These are phyloP conservation scores for Scedosporium aurantiacum DNA, from an alignment of 2,329 filamentous ascomycete genomes.

Conservation along the genomic window DNA sequence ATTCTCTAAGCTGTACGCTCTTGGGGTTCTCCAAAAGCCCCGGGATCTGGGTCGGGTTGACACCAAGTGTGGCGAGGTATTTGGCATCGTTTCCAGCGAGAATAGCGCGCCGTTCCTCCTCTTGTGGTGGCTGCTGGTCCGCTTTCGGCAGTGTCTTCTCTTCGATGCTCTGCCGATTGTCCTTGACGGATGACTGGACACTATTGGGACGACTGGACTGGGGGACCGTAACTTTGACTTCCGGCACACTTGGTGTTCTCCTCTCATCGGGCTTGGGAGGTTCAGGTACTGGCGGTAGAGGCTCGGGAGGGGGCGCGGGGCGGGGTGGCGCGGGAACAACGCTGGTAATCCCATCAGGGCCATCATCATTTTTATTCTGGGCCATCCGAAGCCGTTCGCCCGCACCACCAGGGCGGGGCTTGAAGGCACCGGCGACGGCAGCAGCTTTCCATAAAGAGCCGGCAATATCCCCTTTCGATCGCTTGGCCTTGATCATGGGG, in stretches of 20 bases:
- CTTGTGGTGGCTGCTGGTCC: conserved; percentile 21
- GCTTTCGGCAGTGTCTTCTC: conserved; percentile 13
- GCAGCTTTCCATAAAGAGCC: conserved; percentile 73
- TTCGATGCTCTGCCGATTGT: conserved; percentile 20
- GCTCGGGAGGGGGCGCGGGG: conserved; percentile 14
- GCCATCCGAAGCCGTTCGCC: conserved; percentile 63
- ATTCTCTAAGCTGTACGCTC: conserved; percentile 69
- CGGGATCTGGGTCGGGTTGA: conserved; percentile 45
- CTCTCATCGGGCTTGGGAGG: conserved; percentile 18
- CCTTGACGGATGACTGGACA: conserved; percentile 25
- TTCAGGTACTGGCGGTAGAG: conserved; percentile 13
- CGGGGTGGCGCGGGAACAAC: conserved; percentile 71
- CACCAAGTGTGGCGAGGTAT: conserved; percentile 65
- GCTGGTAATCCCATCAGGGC: conserved; percentile 78
- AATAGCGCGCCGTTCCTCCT: conserved; percentile 47
- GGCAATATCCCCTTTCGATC: conserved; percentile 61
- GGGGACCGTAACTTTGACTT: conserved; percentile 47
- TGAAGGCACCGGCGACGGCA: conserved; percentile 55
- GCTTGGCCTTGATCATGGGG: conserved; percentile 80
- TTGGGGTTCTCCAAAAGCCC: conserved; percentile 58
- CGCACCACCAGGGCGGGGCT: conserved; percentile 77
- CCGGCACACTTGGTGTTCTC: conserved; percentile 33
- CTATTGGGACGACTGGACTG: conserved; percentile 28
- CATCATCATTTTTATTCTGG: conserved; percentile 47
- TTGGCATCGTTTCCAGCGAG: conserved; percentile 65